phyloP scores from a whole-genome alignment of 352 stramenopile genomes.

The Phytophthora pistaciae region DNA sequence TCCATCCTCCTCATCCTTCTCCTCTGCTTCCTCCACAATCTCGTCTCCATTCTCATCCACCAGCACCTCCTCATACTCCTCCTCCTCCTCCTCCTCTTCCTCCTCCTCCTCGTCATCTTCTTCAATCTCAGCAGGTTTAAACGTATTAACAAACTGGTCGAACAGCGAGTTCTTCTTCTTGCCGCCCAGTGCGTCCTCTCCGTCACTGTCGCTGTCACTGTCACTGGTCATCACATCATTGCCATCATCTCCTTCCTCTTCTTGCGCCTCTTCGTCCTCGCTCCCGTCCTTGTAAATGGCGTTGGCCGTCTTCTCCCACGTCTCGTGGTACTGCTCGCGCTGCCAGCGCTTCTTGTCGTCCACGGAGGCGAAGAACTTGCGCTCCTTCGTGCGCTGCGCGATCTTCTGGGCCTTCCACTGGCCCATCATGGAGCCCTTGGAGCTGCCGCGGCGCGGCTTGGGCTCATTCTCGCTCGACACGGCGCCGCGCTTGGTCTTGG shows the following conservation, averaged over 20 bases:
- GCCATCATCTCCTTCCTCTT: neutral
- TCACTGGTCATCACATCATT: slow-evolving; percentile 6
- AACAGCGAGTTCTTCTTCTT: slow-evolving; percentile 56
- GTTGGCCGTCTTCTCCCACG: slow-evolving; percentile 46
- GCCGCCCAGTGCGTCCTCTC: slow-evolving; percentile 7
- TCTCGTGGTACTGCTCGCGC: slow-evolving; percentile 45
- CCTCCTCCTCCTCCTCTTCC: slow-evolving; percentile 27
- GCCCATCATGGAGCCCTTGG: slow-evolving; percentile 67
- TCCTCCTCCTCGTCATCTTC: slow-evolving; percentile 50
- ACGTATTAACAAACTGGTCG: slow-evolving; percentile 77
- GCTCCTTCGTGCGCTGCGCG: slow-evolving; percentile 47
- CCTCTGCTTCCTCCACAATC: slow-evolving; percentile 44
- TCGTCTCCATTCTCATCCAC: slow-evolving; percentile 57
- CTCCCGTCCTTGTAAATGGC: slow-evolving; percentile 48
- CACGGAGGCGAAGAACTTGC: slow-evolving; percentile 51
- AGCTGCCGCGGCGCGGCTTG: slow-evolving; percentile 20
- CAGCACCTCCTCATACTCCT: slow-evolving; percentile 56
- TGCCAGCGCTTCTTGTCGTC: slow-evolving; percentile 63
- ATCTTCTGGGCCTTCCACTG: slow-evolving; percentile 83
- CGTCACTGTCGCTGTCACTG: slow-evolving; percentile 27
- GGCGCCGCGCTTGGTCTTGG: slow-evolving; percentile 23
- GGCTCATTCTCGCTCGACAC: slow-evolving; percentile 15
- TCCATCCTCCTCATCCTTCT: slow-evolving; percentile 44
- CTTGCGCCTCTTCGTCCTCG: slow-evolving; percentile 13
- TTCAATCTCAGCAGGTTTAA: slow-evolving; percentile 47